phyloP scores from a whole-genome alignment of 108 stramenopile genomes.

The Chaetoceros tenuissimus region DNA sequence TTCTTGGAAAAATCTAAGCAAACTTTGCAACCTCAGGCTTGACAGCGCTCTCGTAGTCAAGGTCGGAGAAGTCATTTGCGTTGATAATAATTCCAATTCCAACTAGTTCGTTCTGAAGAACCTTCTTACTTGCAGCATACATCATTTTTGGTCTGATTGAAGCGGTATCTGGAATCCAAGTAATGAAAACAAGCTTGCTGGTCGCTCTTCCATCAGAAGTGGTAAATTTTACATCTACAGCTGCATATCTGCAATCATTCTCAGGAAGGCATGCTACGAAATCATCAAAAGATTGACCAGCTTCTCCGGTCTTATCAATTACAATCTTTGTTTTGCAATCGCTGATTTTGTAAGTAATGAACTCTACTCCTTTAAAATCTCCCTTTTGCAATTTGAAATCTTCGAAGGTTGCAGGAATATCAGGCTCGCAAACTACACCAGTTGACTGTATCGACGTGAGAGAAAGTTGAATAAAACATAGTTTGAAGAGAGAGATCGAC shows the following conservation, averaged over 20 bases:
- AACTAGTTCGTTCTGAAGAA: constrained; percentile 67
- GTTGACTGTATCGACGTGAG: constrained; percentile 61
- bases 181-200: constrained; percentile 89
- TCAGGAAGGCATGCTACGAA: constrained; percentile 73
- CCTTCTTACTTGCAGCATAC: constrained; percentile 91
- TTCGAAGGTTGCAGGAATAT: constrained; percentile 55
- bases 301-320: constrained; percentile 55
- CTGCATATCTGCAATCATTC: constrained; percentile 87
- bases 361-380: constrained; percentile 71
- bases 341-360: constrained; percentile 62
- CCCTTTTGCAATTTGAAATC: constrained; percentile 75
- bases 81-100: constrained; percentile 87
- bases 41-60: constrained; percentile 79
- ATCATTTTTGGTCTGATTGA: constrained; percentile 87
- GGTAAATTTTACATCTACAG: constrained; percentile 86
- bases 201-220: constrained; percentile 85
- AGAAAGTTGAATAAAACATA: constrained; percentile 7
- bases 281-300: constrained; percentile 63
- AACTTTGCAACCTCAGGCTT: constrained; percentile 75
- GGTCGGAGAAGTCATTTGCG: constrained; percentile 74
- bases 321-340: constrained; percentile 71
- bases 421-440: constrained; percentile 72
- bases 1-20: no score
- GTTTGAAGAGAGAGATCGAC: no score
- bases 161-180: constrained; percentile 92